Base-by-base conservation (phyloP, 345 rosid genomes). In the Lepidium sativum region DNA sequence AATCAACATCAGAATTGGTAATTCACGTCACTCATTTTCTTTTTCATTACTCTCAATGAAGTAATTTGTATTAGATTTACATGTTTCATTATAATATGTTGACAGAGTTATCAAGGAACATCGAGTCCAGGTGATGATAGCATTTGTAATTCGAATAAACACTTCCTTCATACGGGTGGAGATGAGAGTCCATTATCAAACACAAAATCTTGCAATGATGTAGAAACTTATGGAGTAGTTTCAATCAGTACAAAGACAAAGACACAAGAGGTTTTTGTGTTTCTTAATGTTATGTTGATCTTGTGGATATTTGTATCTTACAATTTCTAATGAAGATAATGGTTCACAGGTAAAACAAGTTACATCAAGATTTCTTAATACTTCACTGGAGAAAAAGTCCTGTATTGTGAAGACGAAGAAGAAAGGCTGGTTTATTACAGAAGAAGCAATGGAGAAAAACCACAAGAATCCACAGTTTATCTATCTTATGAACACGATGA, bases 1-100 rank as follows among this genome's bases (percentile, higher is more conserved):
- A 65, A 65, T 58, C 65, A 0, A 56, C 56, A 21, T 64, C 51
- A 25, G 71, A 25, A 42, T 25, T 18, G 56, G 75, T 71, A 63
- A 54, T 25, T 0, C 56, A 32, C 27, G n/a, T 40, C 42, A 40
- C 23, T 49, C 34, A 1, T 13, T 18, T 18, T 32, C 52, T 38
- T 15, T 25, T 27, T 37, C 34, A 6, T 33, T 17, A 11, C 29
- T 18, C 29, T 27, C 25, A 17, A 11, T 61, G 47, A 37, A 39
- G 14, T 40, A 18, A 27, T 52, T 8, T 60, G 8, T 51, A 53
- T 43, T 4, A 3, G 4, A 12, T 47, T 53, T 23, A 42, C 0
- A 0, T 69, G 29, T 21, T 69, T 1, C 9, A 12, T 60, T 60
- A 4, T 51, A 11, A 29, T 20, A 15, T 25, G 29, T 25, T 60